Evolutionary conservation across 768 basidiomycete genomes (phyloP).

Genomic region (Amanita muscaria): DNA sequence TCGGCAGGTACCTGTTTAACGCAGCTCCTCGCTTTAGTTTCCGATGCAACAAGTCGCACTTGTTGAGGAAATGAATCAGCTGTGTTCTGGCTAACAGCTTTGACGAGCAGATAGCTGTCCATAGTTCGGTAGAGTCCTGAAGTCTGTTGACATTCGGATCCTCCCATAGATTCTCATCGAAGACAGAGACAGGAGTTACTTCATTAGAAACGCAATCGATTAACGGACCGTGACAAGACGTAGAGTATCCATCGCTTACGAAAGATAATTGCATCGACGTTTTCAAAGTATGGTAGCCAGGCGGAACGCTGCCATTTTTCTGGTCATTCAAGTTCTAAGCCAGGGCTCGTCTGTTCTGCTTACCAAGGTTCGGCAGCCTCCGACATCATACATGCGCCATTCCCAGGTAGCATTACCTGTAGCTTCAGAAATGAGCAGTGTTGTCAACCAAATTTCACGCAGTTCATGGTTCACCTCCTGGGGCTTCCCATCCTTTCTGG

Average conservation of each 20-base stretch:
- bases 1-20: conserved; percentile 51
- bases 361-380: conserved; percentile 62
- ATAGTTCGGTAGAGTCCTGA: conserved; percentile 64
- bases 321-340: too few species aligned
- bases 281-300: conserved; percentile 77
- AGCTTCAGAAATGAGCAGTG: neutral
- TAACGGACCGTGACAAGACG: too few species aligned
- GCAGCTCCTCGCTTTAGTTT: conserved; percentile 53
- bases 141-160: conserved; percentile 63
- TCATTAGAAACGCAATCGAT: neutral
- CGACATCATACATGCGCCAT: conserved; percentile 75
- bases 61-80: conserved; percentile 58
- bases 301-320: conserved; percentile 49
- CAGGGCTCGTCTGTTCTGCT: too few species aligned
- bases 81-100: conserved; percentile 52
- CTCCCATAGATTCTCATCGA: conserved; percentile 67
- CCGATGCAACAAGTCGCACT: conserved; percentile 58
- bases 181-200: conserved; percentile 73
- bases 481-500: conserved; percentile 31
- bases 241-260: conserved; percentile 23
- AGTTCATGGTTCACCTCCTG: conserved; percentile 19
- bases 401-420: conserved; percentile 33
- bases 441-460: neutral
- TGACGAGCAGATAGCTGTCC: conserved; percentile 62
- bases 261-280: conserved; percentile 74